Evolutionary conservation across 2,329 filamentous ascomycete genomes (phyloP).

Genomic region (Ophiosphaerella narmari): DNA sequence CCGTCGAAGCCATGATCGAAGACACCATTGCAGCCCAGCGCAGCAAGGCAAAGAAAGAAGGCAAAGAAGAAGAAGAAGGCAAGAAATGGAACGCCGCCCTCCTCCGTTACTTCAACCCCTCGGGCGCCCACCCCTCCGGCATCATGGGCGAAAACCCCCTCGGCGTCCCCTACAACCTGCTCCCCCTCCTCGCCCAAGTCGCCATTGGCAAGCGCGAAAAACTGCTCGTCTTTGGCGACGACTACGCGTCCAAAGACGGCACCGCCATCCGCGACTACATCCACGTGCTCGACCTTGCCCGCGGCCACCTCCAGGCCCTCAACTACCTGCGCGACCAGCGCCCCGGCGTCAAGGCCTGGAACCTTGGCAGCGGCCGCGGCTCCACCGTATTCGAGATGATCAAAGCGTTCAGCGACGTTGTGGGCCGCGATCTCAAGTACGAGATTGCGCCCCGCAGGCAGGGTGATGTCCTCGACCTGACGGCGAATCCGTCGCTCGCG

Average conservation of each 20-base stretch:
- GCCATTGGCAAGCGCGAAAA: constrained; percentile 94
- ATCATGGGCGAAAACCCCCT: constrained; percentile 98
- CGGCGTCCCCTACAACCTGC: constrained; percentile 92
- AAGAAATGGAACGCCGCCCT: constrained; percentile 92
- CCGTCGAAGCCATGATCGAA: constrained; percentile 88
- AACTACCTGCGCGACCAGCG: constrained; percentile 84
- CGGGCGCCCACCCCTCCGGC: constrained; percentile 89
- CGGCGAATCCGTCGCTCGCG: constrained; percentile 84
- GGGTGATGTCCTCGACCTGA: constrained; percentile 93
- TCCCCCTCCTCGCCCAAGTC: constrained; percentile 92
- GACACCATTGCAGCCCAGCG: constrained; percentile 89
- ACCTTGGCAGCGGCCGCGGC: constrained; percentile 90
- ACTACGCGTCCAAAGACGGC: constrained; percentile 88
- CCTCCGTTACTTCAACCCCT: constrained; percentile 97
- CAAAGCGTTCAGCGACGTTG: constrained; percentile 86
- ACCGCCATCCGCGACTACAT: constrained; percentile 98
- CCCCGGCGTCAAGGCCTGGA: constrained; percentile 94
- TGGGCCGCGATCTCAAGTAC: constrained; percentile 85
- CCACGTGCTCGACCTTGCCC: constrained; percentile 87
- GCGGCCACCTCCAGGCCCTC: constrained; percentile 84
- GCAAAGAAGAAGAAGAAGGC: constrained; percentile 64
- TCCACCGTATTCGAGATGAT: constrained; percentile 98
- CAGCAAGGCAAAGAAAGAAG: constrained; percentile 78
- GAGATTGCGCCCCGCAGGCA: constrained; percentile 80
- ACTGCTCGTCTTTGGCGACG: constrained; percentile 90